phyloP scores from a whole-genome alignment of 495 filamentous ascomycete species.

The Zalerion maritima region DNA sequence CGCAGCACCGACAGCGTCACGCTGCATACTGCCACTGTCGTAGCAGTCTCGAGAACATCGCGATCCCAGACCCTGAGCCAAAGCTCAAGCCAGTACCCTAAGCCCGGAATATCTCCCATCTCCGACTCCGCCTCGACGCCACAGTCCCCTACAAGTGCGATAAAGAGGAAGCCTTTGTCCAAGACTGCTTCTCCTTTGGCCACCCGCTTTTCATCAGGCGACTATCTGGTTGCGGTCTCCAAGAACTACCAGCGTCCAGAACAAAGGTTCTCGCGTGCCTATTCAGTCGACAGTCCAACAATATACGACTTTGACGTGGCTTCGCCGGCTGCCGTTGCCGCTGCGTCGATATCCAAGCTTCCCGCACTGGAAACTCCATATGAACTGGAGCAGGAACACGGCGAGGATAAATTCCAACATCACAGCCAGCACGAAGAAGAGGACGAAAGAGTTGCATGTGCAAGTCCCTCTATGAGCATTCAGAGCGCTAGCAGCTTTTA shows the following conservation, averaged over 20 bases:
- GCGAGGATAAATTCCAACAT: background rate
- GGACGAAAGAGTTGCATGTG: no score
- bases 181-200: constrained; percentile 34
- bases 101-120: no score
- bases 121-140: no score
- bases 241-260: constrained; percentile 27
- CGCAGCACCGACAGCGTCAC: no score
- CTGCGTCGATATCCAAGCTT: constrained; percentile 3
- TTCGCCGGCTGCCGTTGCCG: constrained; percentile 8
- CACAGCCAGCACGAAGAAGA: no score
- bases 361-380: background rate
- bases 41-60: no score
- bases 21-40: no score
- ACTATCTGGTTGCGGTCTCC: constrained; percentile 22
- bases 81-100: no score
- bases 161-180: constrained; percentile 41
- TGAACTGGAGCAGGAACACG: background rate
- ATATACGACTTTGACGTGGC: constrained; percentile 44
- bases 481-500: constrained; percentile 8
- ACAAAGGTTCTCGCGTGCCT: constrained; percentile 31
- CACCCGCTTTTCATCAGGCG: constrained; percentile 31
- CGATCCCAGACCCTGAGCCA: no score
- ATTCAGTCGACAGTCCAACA: constrained; percentile 39
- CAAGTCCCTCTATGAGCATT: constrained; percentile 2
- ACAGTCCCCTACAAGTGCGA: no score